phyloP scores from a whole-genome alignment of 1,139 yeast genomes.

The Blastobotrys malaysiensis region DNA sequence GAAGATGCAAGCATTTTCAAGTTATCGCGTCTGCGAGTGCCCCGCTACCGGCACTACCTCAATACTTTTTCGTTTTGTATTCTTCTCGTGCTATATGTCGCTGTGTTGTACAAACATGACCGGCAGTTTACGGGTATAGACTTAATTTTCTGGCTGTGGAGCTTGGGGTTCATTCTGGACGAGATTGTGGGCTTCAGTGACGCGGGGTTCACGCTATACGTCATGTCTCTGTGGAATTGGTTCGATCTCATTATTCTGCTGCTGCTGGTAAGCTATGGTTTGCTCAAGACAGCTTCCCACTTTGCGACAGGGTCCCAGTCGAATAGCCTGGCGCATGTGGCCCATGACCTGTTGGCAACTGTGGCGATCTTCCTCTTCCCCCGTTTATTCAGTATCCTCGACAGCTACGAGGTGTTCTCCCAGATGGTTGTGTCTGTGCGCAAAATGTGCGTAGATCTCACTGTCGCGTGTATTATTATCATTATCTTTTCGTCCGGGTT shows the following conservation, averaged over 20 bases:
- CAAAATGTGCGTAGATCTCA: constrained; percentile 50
- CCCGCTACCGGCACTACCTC: constrained; percentile 37
- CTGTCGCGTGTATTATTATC: constrained; percentile 49
- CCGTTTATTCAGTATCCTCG: constrained; percentile 48
- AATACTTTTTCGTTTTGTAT: constrained; percentile 39
- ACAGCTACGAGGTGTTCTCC: constrained; percentile 51
- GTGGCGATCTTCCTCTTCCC: constrained; percentile 53
- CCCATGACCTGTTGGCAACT: constrained; percentile 43
- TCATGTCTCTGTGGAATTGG: constrained; percentile 37
- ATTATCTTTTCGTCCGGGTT: constrained; percentile 53
- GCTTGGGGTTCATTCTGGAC: constrained; percentile 36
- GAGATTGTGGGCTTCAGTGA: constrained; percentile 35
- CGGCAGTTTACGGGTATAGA: constrained; percentile 22
- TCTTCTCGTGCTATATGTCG: constrained; percentile 31
- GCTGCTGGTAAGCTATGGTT: constrained; percentile 29
- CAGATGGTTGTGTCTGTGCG: constrained; percentile 49
- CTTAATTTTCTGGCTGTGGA: constrained; percentile 33
- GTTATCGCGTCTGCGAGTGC: constrained; percentile 35
- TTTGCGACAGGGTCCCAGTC: background rate
- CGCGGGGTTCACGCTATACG: constrained; percentile 36
- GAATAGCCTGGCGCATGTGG: constrained; percentile 20
- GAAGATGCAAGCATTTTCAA: constrained; percentile 35
- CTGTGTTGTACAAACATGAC: constrained; percentile 27
- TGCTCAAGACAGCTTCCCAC: background rate
- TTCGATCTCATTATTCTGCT: constrained; percentile 33